These are phyloP conservation scores for Poteriospumella lacustris DNA, from an alignment of 108 stramenopile genomes.

Conservation along the genomic window DNA sequence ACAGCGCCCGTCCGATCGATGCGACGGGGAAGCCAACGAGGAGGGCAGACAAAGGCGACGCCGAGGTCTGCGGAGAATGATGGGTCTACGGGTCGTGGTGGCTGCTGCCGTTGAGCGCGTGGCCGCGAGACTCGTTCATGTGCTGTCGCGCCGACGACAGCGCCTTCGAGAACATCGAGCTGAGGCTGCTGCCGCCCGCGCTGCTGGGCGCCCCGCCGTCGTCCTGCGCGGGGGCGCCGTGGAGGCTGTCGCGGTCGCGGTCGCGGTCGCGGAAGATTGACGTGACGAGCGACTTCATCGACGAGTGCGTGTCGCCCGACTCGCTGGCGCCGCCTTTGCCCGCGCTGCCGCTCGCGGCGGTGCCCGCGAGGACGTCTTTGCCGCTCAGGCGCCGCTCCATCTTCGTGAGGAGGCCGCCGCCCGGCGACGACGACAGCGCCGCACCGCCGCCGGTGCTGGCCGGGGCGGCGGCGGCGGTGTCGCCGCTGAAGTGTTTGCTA, in stretches of 20 bases:
- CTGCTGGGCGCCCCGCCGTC: not conserved
- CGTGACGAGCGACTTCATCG: not conserved
- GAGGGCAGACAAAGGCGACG: too few species aligned
- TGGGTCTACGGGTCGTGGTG: too few species aligned
- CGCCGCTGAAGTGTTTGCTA: not conserved
- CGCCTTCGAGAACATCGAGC: not conserved
- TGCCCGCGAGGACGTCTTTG: not conserved
- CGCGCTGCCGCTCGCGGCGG: not conserved
- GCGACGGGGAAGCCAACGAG: too few species aligned
- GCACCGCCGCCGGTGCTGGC: not conserved
- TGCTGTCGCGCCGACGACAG: not conserved
- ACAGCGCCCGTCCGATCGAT: too few species aligned
- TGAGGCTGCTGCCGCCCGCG: not conserved
- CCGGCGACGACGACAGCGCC: not conserved
- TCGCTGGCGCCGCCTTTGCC: not conserved
- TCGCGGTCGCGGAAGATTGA: not conserved
- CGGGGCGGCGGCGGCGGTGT: not conserved
- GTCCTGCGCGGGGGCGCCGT: not conserved
- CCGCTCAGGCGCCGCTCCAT: not conserved
- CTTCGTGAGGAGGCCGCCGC: not conserved
- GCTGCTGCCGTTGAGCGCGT: too few species aligned
- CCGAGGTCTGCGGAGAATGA: too few species aligned
- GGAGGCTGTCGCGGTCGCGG: not conserved
- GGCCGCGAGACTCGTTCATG: too few species aligned
- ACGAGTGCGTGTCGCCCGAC: not conserved